Evolutionary conservation across 225 moss, liverwort and hornwort genomes (phyloP), one percentile per base, ranked within the genome.

Genomic region (Sphagnum tenellum): DNA sequence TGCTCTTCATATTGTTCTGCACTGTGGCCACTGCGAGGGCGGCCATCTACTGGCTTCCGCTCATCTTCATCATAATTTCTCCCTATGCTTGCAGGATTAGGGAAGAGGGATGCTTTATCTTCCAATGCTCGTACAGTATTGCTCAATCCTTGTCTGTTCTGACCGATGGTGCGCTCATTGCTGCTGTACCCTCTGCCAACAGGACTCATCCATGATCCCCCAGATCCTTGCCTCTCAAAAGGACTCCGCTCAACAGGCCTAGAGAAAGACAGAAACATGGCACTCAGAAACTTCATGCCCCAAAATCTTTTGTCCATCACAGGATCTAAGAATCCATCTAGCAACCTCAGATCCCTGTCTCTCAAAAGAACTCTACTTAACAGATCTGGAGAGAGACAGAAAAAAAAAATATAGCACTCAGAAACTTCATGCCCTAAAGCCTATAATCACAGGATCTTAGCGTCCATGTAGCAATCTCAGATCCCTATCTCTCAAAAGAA

Each of bases 11-110:
- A 99, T 5, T 85, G 89, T 65, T 93, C 98, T 47, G 82, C 49
- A 46, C 83, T 84, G 68, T 89, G 89, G 63, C 89, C 81, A 73
- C 93, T 99, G 64, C 93, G 90, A 13, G 93, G 93, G 46, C 93
- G 93, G 64, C 80, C 83, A 68, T 99, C 98, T 57, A 90, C 87
- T 46, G 98, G 98, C 73, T 99, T 99, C 55, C 98, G 87, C 67
- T 99, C 98, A 73, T 99, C 98, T 75, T 99, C 98, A 60, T 99
- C 98, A 61, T 99, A 99, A 76, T 99, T 99, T 59, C 98, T 93
- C 50, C 98, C 98, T 11, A 99, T 99, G 56, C 89, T 99, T 3
- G 98, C 98, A 69, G 98, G 98, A 65, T 99, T 99, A 0, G 98
- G 98, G 59, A 99, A 99, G 63, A 90, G 93, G 5, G 98, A 89